These are phyloP conservation scores for Cornus kousa DNA, from an alignment of 148 eudicot genomes.

Conservation along the genomic window DNA sequence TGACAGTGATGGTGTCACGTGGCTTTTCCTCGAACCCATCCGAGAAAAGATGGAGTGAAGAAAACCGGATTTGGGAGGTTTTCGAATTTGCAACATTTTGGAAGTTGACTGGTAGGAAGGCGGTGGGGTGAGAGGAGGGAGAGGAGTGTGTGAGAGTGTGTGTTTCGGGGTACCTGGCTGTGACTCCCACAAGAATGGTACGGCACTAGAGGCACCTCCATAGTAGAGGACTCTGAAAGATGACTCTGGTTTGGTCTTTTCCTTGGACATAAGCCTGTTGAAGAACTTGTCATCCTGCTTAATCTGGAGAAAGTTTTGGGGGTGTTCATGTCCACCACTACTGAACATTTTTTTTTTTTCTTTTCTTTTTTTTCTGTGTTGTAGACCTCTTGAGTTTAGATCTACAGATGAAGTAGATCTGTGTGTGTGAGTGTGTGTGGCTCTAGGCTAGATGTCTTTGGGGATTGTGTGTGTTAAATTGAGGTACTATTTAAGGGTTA, in stretches of 20 bases:
- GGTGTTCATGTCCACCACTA: neutral
- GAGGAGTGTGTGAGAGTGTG: conserved; percentile 15
- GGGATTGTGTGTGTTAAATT: neutral
- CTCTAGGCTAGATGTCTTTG: too few relatives aligned
- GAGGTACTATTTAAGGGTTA: neutral
- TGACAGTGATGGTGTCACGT: conserved; percentile 12
- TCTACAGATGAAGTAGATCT: neutral
- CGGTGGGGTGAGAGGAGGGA: conserved; percentile 48
- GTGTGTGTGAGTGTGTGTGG: too few relatives aligned
- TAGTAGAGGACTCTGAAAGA: conserved; percentile 22
- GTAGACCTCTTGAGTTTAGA: neutral
- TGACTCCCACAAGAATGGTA: conserved; percentile 52
- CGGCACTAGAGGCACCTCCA: conserved; percentile 28
- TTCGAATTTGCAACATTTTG: neutral
- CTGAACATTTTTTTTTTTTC: neutral
- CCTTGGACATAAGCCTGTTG: neutral
- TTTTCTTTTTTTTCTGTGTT: neutral
- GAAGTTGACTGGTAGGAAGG: conserved; percentile 24
- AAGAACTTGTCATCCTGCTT: neutral
- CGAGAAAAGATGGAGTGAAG: neutral
- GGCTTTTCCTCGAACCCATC: neutral
- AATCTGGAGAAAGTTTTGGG: neutral
- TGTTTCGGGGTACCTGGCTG: conserved; percentile 56
- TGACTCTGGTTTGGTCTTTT: neutral
- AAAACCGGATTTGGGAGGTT: neutral